These are phyloP conservation scores for Leccinum incarnatum DNA, from an alignment of 768 basidiomycete species.

Conservation along the genomic window DNA sequence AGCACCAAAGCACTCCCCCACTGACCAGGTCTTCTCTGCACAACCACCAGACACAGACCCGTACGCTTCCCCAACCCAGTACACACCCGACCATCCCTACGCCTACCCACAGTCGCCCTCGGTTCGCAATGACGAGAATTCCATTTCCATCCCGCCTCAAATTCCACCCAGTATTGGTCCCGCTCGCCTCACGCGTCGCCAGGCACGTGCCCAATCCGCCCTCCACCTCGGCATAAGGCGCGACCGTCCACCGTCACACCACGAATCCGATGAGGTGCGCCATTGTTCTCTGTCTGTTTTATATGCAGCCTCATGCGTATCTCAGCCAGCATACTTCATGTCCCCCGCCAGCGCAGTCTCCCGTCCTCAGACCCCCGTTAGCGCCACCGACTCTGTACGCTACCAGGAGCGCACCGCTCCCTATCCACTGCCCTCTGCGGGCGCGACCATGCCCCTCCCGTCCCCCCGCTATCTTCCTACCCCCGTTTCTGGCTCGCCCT, in stretches of 20 bases:
- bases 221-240: conserved; percentile 34
- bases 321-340: conserved; percentile 35
- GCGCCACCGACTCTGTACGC: conserved; percentile 31
- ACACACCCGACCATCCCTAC: conserved; percentile 30
- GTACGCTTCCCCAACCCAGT: conserved; percentile 24
- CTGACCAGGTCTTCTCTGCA: conserved; percentile 30
- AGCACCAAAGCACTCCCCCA: conserved; percentile 7
- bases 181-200: conserved; percentile 47
- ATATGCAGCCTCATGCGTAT: conserved; percentile 11
- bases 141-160: conserved; percentile 36
- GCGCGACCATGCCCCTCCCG: conserved; percentile 29
- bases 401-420: conserved; percentile 36
- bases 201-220: conserved; percentile 35
- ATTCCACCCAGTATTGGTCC: conserved; percentile 54
- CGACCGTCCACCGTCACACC: conserved; percentile 26
- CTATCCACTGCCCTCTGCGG: conserved; percentile 19
- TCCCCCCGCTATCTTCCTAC: conserved; percentile 46
- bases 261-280: conserved; percentile 29
- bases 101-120: conserved; percentile 30
- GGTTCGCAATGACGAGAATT: conserved; percentile 28
- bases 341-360: conserved; percentile 34
- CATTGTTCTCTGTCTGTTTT: neutral
- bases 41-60: conserved; percentile 32
- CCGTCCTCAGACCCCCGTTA: conserved; percentile 40
- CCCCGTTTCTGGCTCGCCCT: conserved; percentile 45